A percentile compares a stretch with the other conserved stretches of the same genome.
Conservation (phyloP, 805 yeast species). For the Lipomyces mesembrius region DNA sequence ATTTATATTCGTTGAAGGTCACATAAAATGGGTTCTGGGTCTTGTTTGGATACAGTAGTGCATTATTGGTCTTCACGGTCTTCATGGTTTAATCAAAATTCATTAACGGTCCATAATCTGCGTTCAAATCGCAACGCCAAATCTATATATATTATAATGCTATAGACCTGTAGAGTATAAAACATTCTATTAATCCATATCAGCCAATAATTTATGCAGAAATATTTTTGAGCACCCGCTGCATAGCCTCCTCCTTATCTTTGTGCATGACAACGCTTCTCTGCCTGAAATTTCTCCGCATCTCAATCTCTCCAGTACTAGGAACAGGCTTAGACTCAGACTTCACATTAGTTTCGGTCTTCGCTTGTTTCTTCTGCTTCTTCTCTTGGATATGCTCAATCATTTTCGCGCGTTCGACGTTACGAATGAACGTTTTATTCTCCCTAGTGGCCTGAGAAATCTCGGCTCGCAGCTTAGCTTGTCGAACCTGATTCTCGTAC, state of each 20-base stretch:
- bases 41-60: not conserved
- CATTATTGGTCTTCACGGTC: not conserved
- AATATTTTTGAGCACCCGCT: not conserved
- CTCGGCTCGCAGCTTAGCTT: constrained; percentile 84
- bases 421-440: constrained; percentile 79
- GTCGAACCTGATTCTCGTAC: constrained; percentile 84
- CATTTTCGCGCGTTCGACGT: constrained; percentile 86
- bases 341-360: constrained; percentile 41
- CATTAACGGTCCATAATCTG: not conserved
- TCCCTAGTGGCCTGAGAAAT: constrained; percentile 85
- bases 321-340: constrained; percentile 24
- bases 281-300: constrained; percentile 71
- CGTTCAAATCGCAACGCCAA: not conserved
- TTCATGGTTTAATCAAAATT: not conserved
- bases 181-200: not conserved
- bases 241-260: not conserved
- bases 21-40: not conserved
- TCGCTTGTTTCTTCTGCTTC: constrained; percentile 48
- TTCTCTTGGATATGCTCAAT: constrained; percentile 65
- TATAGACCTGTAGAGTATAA: not conserved
- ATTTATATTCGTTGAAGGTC: not conserved
- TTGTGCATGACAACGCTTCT: constrained; percentile 21
- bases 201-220: not conserved
- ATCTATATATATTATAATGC: not conserved
- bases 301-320: constrained; percentile 44